A percentile compares a stretch with the other conserved stretches of the same genome.
These are phyloP conservation scores for Myxozyma nipponensis DNA, from an alignment of 805 yeast genomes.

Conservation along the genomic window DNA sequence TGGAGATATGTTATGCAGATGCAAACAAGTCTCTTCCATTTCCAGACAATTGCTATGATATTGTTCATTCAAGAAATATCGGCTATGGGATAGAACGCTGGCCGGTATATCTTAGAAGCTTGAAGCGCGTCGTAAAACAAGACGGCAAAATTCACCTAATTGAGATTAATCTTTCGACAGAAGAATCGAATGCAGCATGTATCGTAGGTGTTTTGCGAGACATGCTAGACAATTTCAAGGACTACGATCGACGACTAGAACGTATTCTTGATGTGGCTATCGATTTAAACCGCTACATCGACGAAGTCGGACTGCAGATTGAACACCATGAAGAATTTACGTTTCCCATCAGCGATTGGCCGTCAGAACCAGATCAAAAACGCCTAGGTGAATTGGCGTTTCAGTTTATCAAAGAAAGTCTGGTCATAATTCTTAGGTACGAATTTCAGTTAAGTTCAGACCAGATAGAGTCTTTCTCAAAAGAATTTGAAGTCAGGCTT, in stretches of 20 bases:
- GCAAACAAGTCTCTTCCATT: constrained; percentile 13
- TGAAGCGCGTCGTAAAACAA: constrained; percentile 13
- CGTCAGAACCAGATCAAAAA: constrained; percentile 2
- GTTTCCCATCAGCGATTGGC: constrained; percentile 10
- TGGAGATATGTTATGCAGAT: constrained; percentile 10
- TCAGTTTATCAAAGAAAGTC: constrained; percentile 3
- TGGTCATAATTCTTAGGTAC: neutral
- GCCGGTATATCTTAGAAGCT: constrained; percentile 11
- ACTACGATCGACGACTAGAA: neutral
- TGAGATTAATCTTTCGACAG: constrained; percentile 8
- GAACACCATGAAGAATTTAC: constrained; percentile 4
- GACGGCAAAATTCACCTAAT: constrained; percentile 15
- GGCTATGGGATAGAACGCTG: constrained; percentile 11
- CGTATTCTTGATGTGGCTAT: neutral
- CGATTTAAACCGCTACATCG: neutral
- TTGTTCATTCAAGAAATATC: constrained; percentile 12
- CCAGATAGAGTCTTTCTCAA: neutral
- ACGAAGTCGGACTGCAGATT: constrained; percentile 3
- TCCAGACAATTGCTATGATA: constrained; percentile 5
- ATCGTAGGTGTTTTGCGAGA: neutral
- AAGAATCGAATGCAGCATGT: neutral
- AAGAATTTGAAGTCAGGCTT: neutral
- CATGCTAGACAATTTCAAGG: neutral
- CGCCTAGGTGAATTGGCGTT: constrained; percentile 13
- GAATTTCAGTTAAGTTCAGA: neutral